These are phyloP conservation scores for Talaromyces sp. DNA, from an alignment of 2,329 filamentous ascomycete species.

Conservation along the genomic window DNA sequence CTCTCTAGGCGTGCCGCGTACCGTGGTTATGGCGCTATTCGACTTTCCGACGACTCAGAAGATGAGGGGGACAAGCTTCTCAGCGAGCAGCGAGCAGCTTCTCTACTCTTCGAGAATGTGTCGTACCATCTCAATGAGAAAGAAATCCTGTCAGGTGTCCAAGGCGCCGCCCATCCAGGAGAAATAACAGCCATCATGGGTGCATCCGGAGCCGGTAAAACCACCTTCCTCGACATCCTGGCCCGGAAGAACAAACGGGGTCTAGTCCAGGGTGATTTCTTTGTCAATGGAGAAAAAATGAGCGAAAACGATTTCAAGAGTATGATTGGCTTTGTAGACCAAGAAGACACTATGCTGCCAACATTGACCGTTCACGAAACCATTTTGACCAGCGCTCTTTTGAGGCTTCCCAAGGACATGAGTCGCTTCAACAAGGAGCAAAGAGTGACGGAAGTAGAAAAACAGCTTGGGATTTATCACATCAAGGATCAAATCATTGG, in stretches of 20 bases:
- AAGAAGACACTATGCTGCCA: constrained; percentile 94
- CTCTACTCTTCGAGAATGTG: constrained; percentile 83
- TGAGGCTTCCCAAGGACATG: constrained; percentile 92
- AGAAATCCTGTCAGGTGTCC: constrained; percentile 73
- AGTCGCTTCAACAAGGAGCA: constrained; percentile 81
- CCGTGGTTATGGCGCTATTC: constrained; percentile 64
- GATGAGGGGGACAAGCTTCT: constrained; percentile 84
- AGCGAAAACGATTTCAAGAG: constrained; percentile 79
- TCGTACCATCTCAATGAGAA: constrained; percentile 84
- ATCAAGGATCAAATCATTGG: constrained; percentile 95
- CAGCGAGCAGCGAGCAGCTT: constrained; percentile 84
- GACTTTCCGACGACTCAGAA: constrained; percentile 77
- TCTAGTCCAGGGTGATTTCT: constrained; percentile 71
- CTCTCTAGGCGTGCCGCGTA: constrained; percentile 67
- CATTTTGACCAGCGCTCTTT: constrained; percentile 85
- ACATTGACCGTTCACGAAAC: constrained; percentile 97
- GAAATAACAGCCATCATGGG: constrained; percentile 98
- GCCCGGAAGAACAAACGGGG: constrained; percentile 97
- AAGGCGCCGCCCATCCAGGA: constrained; percentile 87
- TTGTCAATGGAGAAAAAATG: constrained; percentile 89
- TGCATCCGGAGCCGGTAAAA: constrained; percentile 94
- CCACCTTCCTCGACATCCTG: constrained; percentile 91
- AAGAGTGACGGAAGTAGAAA: constrained; percentile 86
- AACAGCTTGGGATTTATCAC: constrained; percentile 87
- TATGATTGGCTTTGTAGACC: constrained; percentile 94